Evolutionary conservation across 163 green algal species (phyloP), one percentile per base, ranked within the genome.

Genomic region (Scenedesmus sp.): DNA sequence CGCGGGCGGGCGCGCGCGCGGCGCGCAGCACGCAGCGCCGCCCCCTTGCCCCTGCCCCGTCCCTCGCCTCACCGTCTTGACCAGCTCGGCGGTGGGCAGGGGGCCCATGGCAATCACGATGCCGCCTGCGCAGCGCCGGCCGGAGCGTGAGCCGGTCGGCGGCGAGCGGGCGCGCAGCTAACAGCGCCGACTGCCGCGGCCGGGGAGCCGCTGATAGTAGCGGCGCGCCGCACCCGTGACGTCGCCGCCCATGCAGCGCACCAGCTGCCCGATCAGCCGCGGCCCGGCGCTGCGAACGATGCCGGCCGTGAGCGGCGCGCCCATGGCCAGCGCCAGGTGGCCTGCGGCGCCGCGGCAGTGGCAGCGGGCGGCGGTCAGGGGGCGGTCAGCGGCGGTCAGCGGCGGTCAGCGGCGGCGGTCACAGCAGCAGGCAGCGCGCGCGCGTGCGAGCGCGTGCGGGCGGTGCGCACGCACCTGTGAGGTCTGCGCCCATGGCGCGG

Each of bases 41-140:
- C n/a, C n/a, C n/a, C n/a, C n/a, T n/a, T n/a, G n/a, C n/a, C n/a
- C n/a, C n/a, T n/a, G n/a, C n/a, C n/a, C n/a, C n/a, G n/a, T n/a
- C n/a, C n/a, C n/a, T n/a, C n/a, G n/a, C n/a, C n/a, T n/a, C n/a
- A n/a, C n/a, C 10, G 44, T 39, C 22, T 72, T 80, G 44, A 80
- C 71, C 20, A 80, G 58, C 2, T 34, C 71, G 6, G 58, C 44
- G 2, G 66, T 75, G n/a, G 36, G 26, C 18, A 7, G 18, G 4
- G 75, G 39, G 29, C 75, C 75, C 75, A 82, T 76, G 36, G 18
- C 36, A 13, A 60, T 51, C 39, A 82, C 75, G 31, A 82, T 67
- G 48, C 58, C 75, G 33, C 60, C 73, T 77, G 69, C 22, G 33
- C n/a, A n/a, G n/a, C n/a, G n/a, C n/a, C n/a, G n/a, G n/a, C n/a